These are phyloP conservation scores for Phytophthora ohioensis DNA, from an alignment of 352 stramenopile species.

Conservation along the genomic window DNA sequence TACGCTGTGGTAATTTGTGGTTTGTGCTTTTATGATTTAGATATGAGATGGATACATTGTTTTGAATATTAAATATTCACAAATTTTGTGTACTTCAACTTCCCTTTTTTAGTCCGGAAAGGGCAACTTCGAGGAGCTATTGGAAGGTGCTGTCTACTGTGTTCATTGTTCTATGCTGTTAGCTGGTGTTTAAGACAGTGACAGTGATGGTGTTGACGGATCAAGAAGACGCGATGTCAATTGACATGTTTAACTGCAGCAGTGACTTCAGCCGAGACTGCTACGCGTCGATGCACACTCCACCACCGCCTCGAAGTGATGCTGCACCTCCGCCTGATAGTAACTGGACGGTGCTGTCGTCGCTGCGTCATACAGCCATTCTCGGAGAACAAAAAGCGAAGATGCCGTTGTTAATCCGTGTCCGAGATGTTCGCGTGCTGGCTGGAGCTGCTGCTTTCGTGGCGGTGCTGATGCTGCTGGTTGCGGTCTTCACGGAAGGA, in stretches of 20 bases:
- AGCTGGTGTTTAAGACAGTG: neutral
- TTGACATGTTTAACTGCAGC: conserved; percentile 20
- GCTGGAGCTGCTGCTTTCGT: conserved; percentile 34
- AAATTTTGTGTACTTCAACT: conserved; percentile 24
- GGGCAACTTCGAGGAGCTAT: conserved; percentile 20
- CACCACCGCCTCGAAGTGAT: conserved; percentile 19
- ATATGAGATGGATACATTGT: conserved; percentile 4
- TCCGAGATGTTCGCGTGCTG: conserved; percentile 35
- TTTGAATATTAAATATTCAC: neutral
- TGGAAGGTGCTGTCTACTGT: conserved; percentile 3
- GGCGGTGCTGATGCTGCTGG: conserved; percentile 31
- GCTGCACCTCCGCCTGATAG: conserved; percentile 3
- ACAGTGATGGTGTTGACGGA: conserved; percentile 10
- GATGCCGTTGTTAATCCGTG: conserved; percentile 38
- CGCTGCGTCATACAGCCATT: conserved; percentile 38
- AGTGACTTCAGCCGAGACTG: conserved; percentile 31
- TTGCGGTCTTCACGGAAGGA: conserved; percentile 39
- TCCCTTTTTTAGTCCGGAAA: conserved; percentile 11
- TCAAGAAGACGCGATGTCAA: conserved; percentile 6
- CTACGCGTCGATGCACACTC: conserved; percentile 33
- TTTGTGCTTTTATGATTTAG: conserved; percentile 24
- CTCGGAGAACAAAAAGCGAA: conserved; percentile 32
- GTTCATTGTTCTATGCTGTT: neutral
- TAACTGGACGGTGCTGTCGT: conserved; percentile 42
- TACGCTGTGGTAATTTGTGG: neutral